Evolutionary conservation across 2,329 filamentous ascomycete genomes (phyloP), one percentile per base, ranked within the genome.

Genomic region (Trichoderma koningiopsis): DNA sequence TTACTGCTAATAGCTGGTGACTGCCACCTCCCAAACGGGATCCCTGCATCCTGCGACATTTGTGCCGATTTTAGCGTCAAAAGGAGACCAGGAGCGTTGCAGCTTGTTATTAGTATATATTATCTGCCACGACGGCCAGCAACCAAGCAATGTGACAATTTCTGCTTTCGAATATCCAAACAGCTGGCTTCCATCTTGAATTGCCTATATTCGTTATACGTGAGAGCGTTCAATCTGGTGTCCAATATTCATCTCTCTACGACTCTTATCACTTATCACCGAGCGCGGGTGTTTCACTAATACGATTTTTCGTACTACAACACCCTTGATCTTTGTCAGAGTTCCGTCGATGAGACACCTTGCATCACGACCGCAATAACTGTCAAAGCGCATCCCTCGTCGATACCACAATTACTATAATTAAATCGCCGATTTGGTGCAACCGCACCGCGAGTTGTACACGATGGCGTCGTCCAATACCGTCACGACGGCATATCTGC

Each of bases 401-500:
- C 47, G 53, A 52, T 24, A 29, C 16, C 11, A n/a, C 3, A 43
- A 43, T 43, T 43, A 13, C 33, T 35, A 24, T 35, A 37, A 33
- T 31, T 67, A 52, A 59, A 52, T 24, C 40, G 40, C 40, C 63
- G 37, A 49, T 37, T 22, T 49, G 53, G 55, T 59, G 55, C 55
- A 31, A 55, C 49, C 4, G 19, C 65, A 47, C 53, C 53, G 56
- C 64, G 22, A 47, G 68, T 62, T 37, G n/a, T 33, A 71, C 70
- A 73, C 52, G 72, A 80, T 80, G 74, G 63, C 75, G 29, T 69
- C 76, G 55, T 67, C 74, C 16, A 73, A 75, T 68, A 74, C 77
- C 70, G 77, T 83, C 70, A 86, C 84, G 14, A 90, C 87, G 2
- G 89, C 87, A 40, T 88, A 91, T 75, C 84, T 93, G 71, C 82